These are phyloP conservation scores for Vitis hybrid DNA, from an alignment of 177 flowering plant species.

Conservation along the genomic window DNA sequence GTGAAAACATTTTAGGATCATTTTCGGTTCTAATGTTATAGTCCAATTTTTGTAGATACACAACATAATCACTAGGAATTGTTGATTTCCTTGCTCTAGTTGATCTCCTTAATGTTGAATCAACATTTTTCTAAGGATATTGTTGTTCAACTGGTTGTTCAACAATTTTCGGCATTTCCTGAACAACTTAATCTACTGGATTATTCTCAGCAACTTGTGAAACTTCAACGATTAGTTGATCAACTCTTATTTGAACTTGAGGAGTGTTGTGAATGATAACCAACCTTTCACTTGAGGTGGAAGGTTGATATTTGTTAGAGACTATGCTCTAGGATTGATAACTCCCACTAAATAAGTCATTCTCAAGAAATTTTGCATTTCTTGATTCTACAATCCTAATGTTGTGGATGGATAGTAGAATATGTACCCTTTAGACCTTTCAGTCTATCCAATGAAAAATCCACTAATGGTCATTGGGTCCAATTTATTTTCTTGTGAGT, in stretches of 20 bases:
- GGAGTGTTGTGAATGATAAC: constrained; percentile 2
- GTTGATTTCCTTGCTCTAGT: constrained; percentile 3
- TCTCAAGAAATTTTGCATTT: too few relatives aligned
- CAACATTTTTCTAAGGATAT: too few relatives aligned
- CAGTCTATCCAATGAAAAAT: constrained; percentile 21
- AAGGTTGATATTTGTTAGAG: not conserved
- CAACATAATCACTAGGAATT: constrained; percentile 16
- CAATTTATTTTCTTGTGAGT: constrained; percentile 15
- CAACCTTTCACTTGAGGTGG: constrained; percentile 1
- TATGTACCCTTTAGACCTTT: not conserved
- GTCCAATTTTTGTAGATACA: constrained; percentile 14
- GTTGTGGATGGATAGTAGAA: too few relatives aligned
- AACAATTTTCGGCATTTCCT: too few relatives aligned
- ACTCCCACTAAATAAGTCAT: too few relatives aligned
- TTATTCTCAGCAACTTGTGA: too few relatives aligned
- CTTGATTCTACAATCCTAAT: too few relatives aligned
- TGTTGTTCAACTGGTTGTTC: too few relatives aligned
- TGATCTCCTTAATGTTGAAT: not conserved
- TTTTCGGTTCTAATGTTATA: constrained; percentile 3
- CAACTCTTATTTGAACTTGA: constrained; percentile 10
- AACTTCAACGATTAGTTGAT: not conserved
- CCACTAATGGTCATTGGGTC: not conserved
- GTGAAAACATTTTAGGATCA: too few relatives aligned
- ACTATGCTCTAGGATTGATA: not conserved
- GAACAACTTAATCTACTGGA: too few relatives aligned